Conservation (phyloP, 805 yeast species). For the Barnettozyma californica region DNA sequence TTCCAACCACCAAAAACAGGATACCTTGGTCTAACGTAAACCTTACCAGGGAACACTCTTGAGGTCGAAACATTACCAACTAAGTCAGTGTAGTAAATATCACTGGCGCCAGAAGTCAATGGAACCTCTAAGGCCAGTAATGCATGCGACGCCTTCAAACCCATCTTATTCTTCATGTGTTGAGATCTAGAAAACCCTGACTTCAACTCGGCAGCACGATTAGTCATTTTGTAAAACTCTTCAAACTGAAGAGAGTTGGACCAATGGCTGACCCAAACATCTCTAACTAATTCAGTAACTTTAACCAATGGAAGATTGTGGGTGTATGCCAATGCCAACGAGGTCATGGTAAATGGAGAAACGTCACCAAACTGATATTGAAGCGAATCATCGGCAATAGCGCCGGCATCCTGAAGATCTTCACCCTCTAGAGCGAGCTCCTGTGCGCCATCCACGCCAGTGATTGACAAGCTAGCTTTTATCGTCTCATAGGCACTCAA, state of each 20-base stretch:
- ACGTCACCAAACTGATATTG: conserved; percentile 49
- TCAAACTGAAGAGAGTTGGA: conserved; percentile 66
- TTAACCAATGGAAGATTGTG: conserved; percentile 62
- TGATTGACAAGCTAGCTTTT: conserved; percentile 37
- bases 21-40: conserved; percentile 76
- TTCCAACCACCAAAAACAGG: conserved; percentile 98
- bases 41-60: conserved; percentile 29
- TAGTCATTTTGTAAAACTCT: conserved; percentile 78
- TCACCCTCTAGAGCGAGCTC: conserved; percentile 33
- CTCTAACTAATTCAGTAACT: conserved; percentile 59
- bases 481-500: conserved; percentile 57
- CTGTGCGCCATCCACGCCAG: conserved; percentile 42
- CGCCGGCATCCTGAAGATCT: conserved; percentile 31
- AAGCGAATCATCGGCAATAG: conserved; percentile 35
- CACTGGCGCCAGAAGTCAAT: conserved; percentile 47
- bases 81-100: conserved; percentile 76
- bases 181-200: conserved; percentile 77
- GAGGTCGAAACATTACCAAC: conserved; percentile 93
- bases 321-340: conserved; percentile 55
- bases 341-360: conserved; percentile 41
- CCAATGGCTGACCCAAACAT: conserved; percentile 88
- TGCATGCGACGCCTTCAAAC: conserved; percentile 50
- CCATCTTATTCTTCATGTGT: conserved; percentile 54
- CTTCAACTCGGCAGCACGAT: conserved; percentile 65
- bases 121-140: conserved; percentile 56